Evolutionary conservation across 108 stramenopile genomes (phyloP).

Genomic region (Pelagomonas calceolata): DNA sequence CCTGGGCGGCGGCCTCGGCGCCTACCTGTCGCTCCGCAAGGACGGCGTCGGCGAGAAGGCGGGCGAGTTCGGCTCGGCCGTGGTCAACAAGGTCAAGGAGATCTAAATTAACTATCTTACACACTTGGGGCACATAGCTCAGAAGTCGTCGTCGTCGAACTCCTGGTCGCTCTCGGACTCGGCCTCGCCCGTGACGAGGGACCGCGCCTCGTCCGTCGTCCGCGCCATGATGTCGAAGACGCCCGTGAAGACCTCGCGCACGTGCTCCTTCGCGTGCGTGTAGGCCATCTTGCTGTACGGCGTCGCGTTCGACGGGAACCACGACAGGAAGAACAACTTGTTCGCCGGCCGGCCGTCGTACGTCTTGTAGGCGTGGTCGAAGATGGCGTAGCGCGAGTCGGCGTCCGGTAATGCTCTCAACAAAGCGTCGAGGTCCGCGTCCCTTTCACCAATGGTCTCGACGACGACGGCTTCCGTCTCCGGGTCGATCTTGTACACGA

Average conservation of each 20-base stretch:
- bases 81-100: too few species aligned
- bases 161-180: not conserved
- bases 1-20: too few species aligned
- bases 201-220: not conserved
- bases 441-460: not conserved
- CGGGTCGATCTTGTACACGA: not conserved
- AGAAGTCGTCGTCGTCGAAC: conserved; percentile 1
- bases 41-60: too few species aligned
- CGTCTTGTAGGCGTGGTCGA: conserved; percentile 39
- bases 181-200: not conserved
- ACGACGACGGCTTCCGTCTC: not conserved
- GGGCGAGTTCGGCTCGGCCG: too few species aligned
- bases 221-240: conserved; percentile 2
- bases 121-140: too few species aligned
- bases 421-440: conserved; percentile 19
- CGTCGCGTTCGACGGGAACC: conserved; percentile 35
- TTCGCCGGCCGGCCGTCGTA: conserved; percentile 34
- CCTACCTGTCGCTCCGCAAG: too few species aligned
- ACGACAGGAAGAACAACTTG: conserved; percentile 39
- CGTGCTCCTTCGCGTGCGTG: conserved; percentile 10
- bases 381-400: conserved; percentile 40
- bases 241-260: conserved; percentile 10
- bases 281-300: conserved; percentile 39
- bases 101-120: too few species aligned
- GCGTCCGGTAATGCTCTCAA: conserved; percentile 26